Percentiles rank a stretch among this genome's conserved stretches.
These are phyloP conservation scores for Malus asiatica DNA, from an alignment of 306 rosid genomes.

Conservation along the genomic window DNA sequence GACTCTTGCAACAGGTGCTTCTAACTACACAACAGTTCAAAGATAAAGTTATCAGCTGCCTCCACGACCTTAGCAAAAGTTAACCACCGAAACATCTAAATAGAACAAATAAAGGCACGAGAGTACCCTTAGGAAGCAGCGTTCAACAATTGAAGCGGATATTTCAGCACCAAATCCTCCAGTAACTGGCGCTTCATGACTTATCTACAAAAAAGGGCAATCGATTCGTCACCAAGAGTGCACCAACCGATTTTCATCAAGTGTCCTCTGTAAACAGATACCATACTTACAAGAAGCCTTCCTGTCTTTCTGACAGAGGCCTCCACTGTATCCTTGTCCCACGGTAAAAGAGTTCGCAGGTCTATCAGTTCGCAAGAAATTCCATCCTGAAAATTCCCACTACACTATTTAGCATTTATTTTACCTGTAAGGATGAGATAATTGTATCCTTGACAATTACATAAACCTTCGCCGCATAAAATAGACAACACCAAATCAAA, in stretches of 20 bases:
- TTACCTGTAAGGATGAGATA: neutral
- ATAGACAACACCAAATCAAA: neutral
- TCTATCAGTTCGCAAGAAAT: slow-evolving; percentile 93
- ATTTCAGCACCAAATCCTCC: slow-evolving; percentile 99
- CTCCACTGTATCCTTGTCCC: slow-evolving; percentile 95
- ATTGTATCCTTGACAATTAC: neutral
- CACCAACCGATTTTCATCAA: neutral
- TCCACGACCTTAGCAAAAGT: neutral
- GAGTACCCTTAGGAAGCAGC: slow-evolving; percentile 86
- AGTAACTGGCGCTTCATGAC: slow-evolving; percentile 97
- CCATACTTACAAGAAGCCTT: slow-evolving; percentile 76
- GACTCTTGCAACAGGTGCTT: slow-evolving; percentile 86
- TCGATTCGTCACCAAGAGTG: slow-evolving; percentile 8
- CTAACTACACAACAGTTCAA: slow-evolving; percentile 40
- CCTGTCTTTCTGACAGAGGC: slow-evolving; percentile 91
- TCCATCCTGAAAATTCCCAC: slow-evolving; percentile 66
- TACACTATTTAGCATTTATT: neutral
- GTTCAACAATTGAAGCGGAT: slow-evolving; percentile 79
- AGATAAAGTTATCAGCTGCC: slow-evolving; percentile 1
- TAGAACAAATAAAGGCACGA: neutral
- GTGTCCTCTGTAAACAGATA: neutral
- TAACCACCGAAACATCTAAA: neutral
- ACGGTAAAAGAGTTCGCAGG: slow-evolving; percentile 83
- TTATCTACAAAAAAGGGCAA: slow-evolving; percentile 43
- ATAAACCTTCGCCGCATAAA: neutral